Conservation (phyloP, 2,329 filamentous ascomycete species). For the Sarocladium kiliense region DNA sequence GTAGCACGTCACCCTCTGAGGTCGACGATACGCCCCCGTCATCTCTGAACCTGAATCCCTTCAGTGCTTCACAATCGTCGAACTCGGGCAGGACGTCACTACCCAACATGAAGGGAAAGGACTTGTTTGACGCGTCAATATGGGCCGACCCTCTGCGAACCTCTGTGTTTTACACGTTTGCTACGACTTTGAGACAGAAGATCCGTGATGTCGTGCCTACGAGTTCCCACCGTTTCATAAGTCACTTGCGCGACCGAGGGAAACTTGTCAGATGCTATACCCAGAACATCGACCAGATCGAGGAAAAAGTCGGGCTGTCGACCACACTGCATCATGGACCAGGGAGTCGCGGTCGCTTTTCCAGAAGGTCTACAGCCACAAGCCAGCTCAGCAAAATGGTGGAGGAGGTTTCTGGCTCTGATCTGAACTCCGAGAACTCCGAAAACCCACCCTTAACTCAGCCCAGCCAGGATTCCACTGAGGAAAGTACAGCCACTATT, state of each 20-base stretch:
- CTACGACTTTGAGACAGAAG: conserved; percentile 61
- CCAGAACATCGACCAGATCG: conserved; percentile 70
- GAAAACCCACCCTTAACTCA: conserved; percentile 13
- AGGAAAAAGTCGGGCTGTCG: conserved; percentile 63
- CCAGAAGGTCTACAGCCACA: conserved; percentile 38
- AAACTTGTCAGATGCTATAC: conserved; percentile 69
- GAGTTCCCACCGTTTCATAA: conserved; percentile 63
- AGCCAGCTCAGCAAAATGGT: conserved; percentile 32
- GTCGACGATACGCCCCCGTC: background rate
- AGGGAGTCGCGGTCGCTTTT: conserved; percentile 57
- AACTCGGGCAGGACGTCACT: conserved; percentile 30
- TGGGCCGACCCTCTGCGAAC: conserved; percentile 65
- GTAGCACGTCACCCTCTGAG: conserved; percentile 20
- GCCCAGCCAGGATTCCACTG: background rate
- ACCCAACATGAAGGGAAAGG: conserved; percentile 63
- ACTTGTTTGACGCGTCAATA: conserved; percentile 66
- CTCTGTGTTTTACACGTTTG: conserved; percentile 68
- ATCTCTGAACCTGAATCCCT: conserved; percentile 29
- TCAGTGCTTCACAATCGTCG: conserved; percentile 34
- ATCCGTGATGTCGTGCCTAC: conserved; percentile 60
- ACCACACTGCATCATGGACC: conserved; percentile 58
- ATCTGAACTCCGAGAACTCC: background rate
- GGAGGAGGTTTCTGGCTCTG: conserved; percentile 19
- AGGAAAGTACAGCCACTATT: conserved; percentile 9
- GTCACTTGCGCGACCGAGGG: conserved; percentile 59